These are phyloP conservation scores for Pyrenochaeta sp. DNA, from an alignment of 2,329 filamentous ascomycete species.

Conservation along the genomic window DNA sequence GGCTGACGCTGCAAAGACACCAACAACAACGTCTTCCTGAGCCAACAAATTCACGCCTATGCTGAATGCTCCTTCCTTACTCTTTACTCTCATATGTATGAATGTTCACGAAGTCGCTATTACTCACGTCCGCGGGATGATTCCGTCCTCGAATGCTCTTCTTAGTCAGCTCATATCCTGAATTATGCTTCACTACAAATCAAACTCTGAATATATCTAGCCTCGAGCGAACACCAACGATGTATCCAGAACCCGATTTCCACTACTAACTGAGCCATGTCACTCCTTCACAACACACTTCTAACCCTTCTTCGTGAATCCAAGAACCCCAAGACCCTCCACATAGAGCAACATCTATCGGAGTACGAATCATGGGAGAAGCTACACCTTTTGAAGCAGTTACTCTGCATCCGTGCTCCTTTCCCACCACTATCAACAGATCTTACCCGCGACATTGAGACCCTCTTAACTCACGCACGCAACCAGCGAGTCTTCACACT, in stretches of 20 bases:
- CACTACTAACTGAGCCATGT: conserved; percentile 3
- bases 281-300: conserved; percentile 13
- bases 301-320: conserved; percentile 22
- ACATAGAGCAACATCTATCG: conserved; percentile 18
- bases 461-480: conserved; percentile 19
- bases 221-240: too few relatives aligned
- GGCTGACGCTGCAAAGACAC: not conserved
- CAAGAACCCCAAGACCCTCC: conserved; percentile 13
- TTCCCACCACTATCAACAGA: conserved; percentile 20
- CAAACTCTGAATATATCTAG: not conserved
- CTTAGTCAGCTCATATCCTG: not conserved
- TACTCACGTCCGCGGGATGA: not conserved
- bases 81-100: too few relatives aligned
- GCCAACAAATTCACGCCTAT: not conserved
- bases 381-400: conserved; percentile 26
- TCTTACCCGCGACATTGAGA: conserved; percentile 26
- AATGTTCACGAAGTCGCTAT: not conserved
- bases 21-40: too few relatives aligned
- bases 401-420: conserved; percentile 39
- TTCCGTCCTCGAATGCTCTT: not conserved
- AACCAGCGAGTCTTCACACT: conserved; percentile 21
- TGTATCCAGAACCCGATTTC: not conserved
- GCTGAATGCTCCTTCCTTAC: not conserved
- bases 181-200: not conserved
- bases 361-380: conserved; percentile 22